These are phyloP conservation scores for Dioscorea dumetorum DNA, from an alignment of 106 monocot species.

Conservation along the genomic window DNA sequence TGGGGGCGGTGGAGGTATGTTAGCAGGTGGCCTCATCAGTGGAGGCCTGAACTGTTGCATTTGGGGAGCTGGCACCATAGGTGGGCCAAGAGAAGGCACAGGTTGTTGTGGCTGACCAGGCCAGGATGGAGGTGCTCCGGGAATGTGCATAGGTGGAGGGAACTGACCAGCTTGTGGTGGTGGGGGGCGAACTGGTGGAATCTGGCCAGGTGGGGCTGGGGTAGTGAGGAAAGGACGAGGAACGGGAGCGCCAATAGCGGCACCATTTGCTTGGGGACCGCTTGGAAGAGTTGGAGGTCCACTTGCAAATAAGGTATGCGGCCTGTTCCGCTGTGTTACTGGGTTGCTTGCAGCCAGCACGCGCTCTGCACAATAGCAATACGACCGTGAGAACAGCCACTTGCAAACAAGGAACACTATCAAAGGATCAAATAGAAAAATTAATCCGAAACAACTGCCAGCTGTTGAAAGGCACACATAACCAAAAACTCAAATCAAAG, in stretches of 20 bases:
- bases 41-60: conserved; percentile 44
- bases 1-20: conserved; percentile 38
- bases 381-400: too few relatives aligned
- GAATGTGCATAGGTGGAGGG: conserved; percentile 57
- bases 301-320: conserved; percentile 89
- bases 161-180: conserved; percentile 42
- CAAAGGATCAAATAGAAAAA: too few relatives aligned
- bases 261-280: conserved; percentile 24
- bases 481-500: too few relatives aligned
- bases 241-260: conserved; percentile 6
- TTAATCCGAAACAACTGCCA: too few relatives aligned
- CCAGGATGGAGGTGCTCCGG: conserved; percentile 41
- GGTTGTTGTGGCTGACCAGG: conserved; percentile 40
- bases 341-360: conserved; percentile 89
- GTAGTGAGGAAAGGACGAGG: conserved; percentile 46
- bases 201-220: conserved; percentile 30
- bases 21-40: conserved; percentile 37
- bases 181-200: conserved; percentile 38
- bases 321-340: conserved; percentile 53
- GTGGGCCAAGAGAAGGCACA: conserved; percentile 14
- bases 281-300: conserved; percentile 73
- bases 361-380: conserved; percentile 47
- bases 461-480: too few relatives aligned
- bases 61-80: conserved; percentile 32
- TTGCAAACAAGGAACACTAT: too few relatives aligned